These are phyloP conservation scores for Sphagnum fallax DNA, from an alignment of 228 moss, liverwort and hornwort genomes.

Conservation along the genomic window DNA sequence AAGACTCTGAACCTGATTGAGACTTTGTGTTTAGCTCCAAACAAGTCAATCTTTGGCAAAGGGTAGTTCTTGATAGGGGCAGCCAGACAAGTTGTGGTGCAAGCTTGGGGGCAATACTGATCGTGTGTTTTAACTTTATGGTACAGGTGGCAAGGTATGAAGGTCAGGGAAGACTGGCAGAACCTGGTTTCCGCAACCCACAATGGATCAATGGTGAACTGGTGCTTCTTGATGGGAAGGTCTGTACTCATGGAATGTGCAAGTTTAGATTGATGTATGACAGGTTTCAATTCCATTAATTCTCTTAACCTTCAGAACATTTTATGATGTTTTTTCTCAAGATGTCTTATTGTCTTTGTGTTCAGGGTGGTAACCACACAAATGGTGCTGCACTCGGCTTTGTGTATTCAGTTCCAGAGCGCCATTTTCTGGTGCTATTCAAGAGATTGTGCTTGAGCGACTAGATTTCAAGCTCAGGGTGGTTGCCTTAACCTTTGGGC, in stretches of 20 bases:
- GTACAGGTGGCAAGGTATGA: constrained; percentile 88
- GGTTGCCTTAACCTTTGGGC: no score
- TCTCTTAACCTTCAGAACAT: no score
- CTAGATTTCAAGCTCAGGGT: constrained; percentile 5
- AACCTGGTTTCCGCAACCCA: constrained; percentile 98
- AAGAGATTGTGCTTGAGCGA: constrained; percentile 79
- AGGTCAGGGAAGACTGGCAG: constrained; percentile 97
- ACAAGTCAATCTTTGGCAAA: no score
- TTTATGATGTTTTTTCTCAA: no score
- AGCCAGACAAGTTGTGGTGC: no score
- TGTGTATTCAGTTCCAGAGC: constrained; percentile 92
- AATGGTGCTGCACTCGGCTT: constrained; percentile 98
- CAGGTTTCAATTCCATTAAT: no score
- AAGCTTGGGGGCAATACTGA: no score
- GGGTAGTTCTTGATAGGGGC: no score
- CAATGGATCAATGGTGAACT: constrained; percentile 99
- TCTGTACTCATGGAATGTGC: constrained; percentile 9
- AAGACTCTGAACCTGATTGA: constrained; percentile 4
- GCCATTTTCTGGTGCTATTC: constrained; percentile 94
- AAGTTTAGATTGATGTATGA: no score
- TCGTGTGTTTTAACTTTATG: not conserved
- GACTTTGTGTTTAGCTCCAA: no score
- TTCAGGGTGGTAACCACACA: constrained; percentile 91
- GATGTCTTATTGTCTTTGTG: not conserved
- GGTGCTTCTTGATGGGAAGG: constrained; percentile 96